Evolutionary conservation across 140 eudicot species (phyloP), one percentile per base, ranked within the genome.

Genomic region (Erigeron philadelphicus): DNA sequence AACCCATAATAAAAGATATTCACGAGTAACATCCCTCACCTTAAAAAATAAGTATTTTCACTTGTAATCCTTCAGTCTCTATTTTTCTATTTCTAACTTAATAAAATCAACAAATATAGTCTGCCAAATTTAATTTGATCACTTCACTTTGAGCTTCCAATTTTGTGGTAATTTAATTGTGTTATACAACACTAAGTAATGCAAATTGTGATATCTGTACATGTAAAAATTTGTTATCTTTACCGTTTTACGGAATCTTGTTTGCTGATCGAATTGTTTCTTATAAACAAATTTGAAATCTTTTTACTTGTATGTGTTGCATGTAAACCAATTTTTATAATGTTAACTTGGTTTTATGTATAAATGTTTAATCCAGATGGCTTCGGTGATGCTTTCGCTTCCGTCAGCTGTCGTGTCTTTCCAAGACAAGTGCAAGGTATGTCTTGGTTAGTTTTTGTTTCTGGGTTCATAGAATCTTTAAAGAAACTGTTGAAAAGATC

Each of bases 391-490:
- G 40, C 48, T 79, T 59, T 67, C 84, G 0, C 46, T 79, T 49
- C 54, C 74, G 1, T 67, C 77, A 2, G 82, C 80, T 76, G 70
- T 80, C 10, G 11, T 65, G 41, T 76, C 82, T 44, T 63, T 76
- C 72, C 84, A 79, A 80, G 75, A 79, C 64, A 66, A 70, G n/a
- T 74, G 75, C 75, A 80, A 74, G 88, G 88, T 83, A 76, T 10
- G 7, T 4, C 38, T 55, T 58, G 11, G 0, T 49, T 58, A 25
- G 9, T n/a, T 19, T 61, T 21, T 23, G 9, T 50, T 44, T 69
- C 18, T 40, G 21, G 8, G 13, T 75, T 16, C 6, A 41, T 47
- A 67, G 13, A 40, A 18, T 40, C 59, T 21, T 5, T 11, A 67
- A 67, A 7, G 18, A 49, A 50, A 52, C 62, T 8, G 8, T 57